phyloP scores from a whole-genome alignment of 2,329 filamentous ascomycete genomes.

The Triangularia verruculosa region DNA sequence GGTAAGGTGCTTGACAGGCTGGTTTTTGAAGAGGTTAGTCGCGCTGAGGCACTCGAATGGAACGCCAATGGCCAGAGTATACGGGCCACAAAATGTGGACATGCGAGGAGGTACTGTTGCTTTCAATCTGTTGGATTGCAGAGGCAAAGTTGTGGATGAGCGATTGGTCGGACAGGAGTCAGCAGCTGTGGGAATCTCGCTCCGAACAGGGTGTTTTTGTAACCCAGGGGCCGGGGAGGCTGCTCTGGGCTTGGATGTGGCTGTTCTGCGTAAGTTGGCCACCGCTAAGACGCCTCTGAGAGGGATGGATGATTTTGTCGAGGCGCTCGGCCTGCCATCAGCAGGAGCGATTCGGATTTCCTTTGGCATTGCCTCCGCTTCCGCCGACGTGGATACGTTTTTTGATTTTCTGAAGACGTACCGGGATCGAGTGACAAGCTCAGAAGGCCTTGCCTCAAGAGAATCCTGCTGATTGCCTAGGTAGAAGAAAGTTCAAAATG shows the following conservation, averaged over 20 bases:
- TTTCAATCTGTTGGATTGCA: conserved; percentile 39
- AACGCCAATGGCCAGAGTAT: conserved; percentile 34
- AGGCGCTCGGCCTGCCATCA: conserved; percentile 24
- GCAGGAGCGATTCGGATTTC: conserved; percentile 39
- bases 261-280: conserved; percentile 19
- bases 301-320: conserved; percentile 27
- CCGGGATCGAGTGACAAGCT: conserved; percentile 28
- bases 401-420: conserved; percentile 36
- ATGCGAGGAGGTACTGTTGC: conserved; percentile 38
- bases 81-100: conserved; percentile 34
- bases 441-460: neutral
- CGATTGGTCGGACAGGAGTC: conserved; percentile 37
- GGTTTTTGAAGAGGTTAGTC: conserved; percentile 34
- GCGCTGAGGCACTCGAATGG: conserved; percentile 35
- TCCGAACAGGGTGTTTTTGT: conserved; percentile 43
- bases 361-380: conserved; percentile 38
- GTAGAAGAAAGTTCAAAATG: neutral
- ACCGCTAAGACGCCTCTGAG: neutral
- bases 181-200: conserved; percentile 34
- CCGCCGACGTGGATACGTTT: conserved; percentile 37
- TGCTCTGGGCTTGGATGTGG: conserved; percentile 32
- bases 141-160: conserved; percentile 36
- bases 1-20: conserved; percentile 38
- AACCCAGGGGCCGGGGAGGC: conserved; percentile 40
- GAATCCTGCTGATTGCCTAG: neutral